phyloP scores from a whole-genome alignment of 352 stramenopile genomes.

The Pythium volutum region DNA sequence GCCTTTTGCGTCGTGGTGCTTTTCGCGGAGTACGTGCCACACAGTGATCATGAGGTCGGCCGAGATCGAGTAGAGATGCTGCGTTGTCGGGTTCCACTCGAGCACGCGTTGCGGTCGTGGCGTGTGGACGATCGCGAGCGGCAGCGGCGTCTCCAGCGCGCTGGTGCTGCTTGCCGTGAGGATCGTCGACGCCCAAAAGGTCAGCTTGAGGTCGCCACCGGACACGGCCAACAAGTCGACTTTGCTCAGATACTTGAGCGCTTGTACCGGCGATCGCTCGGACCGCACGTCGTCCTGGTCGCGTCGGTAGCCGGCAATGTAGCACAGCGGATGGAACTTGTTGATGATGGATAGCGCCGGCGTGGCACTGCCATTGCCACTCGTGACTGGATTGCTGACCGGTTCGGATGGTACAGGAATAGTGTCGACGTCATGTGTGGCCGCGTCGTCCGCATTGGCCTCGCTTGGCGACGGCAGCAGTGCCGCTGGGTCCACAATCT shows the following conservation, averaged over 20 bases:
- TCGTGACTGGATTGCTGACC: not conserved
- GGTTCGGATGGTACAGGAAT: not conserved
- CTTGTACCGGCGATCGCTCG: conserved; percentile 72
- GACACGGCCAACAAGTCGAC: conserved; percentile 69
- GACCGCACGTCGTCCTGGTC: conserved; percentile 77
- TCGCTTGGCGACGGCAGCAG: conserved; percentile 38
- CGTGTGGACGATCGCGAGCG: conserved; percentile 63
- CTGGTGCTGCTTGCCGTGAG: conserved; percentile 61
- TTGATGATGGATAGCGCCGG: conserved; percentile 51
- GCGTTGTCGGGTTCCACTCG: conserved; percentile 55
- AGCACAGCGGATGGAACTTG: conserved; percentile 74
- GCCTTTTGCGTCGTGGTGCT: conserved; percentile 30
- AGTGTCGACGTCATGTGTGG: not conserved
- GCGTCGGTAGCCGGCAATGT: conserved; percentile 60
- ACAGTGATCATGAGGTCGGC: conserved; percentile 68
- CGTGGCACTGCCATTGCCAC: conserved; percentile 25
- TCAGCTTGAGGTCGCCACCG: conserved; percentile 72
- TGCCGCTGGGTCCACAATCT: conserved; percentile 51
- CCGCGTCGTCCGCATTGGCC: conserved; percentile 16
- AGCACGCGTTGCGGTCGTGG: conserved; percentile 65
- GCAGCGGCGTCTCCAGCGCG: conserved; percentile 56
- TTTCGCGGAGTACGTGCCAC: conserved; percentile 44
- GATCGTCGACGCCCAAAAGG: conserved; percentile 64
- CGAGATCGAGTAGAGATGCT: conserved; percentile 69
- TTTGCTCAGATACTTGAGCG: conserved; percentile 57